These are phyloP conservation scores for Sisymbrium altissimum DNA, from an alignment of 345 rosid species.

Conservation along the genomic window DNA sequence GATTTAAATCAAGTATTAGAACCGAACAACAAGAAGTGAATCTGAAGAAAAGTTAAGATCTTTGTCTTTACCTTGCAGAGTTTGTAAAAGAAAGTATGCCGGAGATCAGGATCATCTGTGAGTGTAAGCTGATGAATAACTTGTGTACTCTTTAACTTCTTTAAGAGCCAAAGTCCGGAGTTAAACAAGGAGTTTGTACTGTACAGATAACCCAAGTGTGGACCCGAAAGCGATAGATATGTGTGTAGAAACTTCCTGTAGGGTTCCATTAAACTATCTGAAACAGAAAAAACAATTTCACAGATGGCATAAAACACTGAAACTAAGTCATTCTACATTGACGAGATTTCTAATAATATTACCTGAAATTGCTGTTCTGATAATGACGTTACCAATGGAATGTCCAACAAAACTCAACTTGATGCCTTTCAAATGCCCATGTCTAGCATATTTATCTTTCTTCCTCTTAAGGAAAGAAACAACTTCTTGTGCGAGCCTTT, in stretches of 20 bases:
- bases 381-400: conserved; percentile 88
- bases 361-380: conserved; percentile 90
- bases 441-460: conserved; percentile 63
- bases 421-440: conserved; percentile 56
- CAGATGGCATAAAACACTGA: background rate
- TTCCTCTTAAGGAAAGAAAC: conserved; percentile 72
- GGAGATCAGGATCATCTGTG: conserved; percentile 81
- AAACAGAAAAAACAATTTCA: conserved; percentile 14
- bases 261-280: conserved; percentile 91
- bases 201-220: conserved; percentile 92
- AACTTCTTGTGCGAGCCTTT: conserved; percentile 84
- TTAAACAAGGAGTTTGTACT: conserved; percentile 91
- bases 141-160: conserved; percentile 80
- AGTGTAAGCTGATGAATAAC: conserved; percentile 98
- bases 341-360: conserved; percentile 7
- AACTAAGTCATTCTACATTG: background rate
- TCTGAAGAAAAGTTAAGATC: background rate
- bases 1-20: background rate
- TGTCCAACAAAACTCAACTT: conserved; percentile 95
- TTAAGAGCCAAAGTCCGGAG: conserved; percentile 90
- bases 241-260: conserved; percentile 62
- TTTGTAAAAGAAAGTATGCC: conserved; percentile 72
- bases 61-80: conserved; percentile 65
- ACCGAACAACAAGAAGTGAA: background rate
- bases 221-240: conserved; percentile 85